phyloP scores from a whole-genome alignment of 257 asterid genomes.

The Petunia axillaris region DNA sequence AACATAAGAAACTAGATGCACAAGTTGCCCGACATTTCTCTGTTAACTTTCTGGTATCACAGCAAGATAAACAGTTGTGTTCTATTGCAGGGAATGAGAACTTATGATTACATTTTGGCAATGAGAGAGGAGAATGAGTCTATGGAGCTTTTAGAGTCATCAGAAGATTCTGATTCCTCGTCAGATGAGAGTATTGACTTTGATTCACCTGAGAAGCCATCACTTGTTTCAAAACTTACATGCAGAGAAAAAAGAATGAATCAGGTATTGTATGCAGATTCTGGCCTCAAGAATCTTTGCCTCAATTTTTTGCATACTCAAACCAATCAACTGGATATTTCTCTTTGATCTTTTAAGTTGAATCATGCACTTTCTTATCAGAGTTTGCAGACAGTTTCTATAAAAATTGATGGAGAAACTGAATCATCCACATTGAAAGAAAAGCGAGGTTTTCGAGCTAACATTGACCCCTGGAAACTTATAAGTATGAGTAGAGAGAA shows the following conservation, averaged over 20 bases:
- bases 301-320: conserved; percentile 7
- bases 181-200: conserved; percentile 59
- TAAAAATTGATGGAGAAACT: conserved; percentile 71
- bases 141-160: conserved; percentile 60
- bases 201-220: conserved; percentile 62
- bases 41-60: conserved; percentile 11
- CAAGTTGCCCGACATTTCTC: conserved; percentile 1
- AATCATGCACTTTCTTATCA: conserved; percentile 33
- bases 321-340: conserved; percentile 13
- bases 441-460: conserved; percentile 75
- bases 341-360: background rate
- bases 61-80: background rate
- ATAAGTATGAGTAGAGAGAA: conserved; percentile 79
- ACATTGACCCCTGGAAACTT: conserved; percentile 95
- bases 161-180: conserved; percentile 79
- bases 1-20: background rate
- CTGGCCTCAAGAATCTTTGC: background rate
- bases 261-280: conserved; percentile 45
- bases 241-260: conserved; percentile 51
- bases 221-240: conserved; percentile 48
- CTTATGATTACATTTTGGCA: conserved; percentile 91
- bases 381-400: conserved; percentile 66
- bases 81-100: conserved; percentile 84
- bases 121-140: conserved; percentile 81
- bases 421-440: conserved; percentile 45